Evolutionary conservation across 352 stramenopile genomes (phyloP).

Genomic region (Pythium oligandrum): DNA sequence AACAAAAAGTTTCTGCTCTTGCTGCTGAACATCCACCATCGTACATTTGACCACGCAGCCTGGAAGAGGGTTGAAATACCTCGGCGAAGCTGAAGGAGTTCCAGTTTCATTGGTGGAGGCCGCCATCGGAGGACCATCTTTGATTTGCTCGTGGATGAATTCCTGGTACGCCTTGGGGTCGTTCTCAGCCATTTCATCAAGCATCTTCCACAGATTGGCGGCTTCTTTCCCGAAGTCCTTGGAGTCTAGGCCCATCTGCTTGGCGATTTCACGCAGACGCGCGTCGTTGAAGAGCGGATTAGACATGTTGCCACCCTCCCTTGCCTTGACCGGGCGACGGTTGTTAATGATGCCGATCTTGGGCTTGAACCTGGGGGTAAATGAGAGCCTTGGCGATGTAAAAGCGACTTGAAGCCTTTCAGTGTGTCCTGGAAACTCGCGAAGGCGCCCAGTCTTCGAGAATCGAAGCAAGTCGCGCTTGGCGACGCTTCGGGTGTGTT

Average conservation of each 20-base stretch:
- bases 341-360: conserved; percentile 85
- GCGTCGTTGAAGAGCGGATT: conserved; percentile 46
- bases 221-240: conserved; percentile 65
- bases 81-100: no score
- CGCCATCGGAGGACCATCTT: conserved; percentile 38
- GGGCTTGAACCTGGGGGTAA: no score
- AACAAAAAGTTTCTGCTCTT: conserved; percentile 74
- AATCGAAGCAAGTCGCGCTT: no score
- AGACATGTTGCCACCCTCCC: conserved; percentile 8
- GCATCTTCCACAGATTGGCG: conserved; percentile 62
- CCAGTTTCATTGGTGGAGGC: conserved; percentile 10
- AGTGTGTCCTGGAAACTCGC: no score
- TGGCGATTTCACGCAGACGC: conserved; percentile 73
- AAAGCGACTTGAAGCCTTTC: no score
- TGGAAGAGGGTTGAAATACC: conserved; percentile 57
- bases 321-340: conserved; percentile 28
- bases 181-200: conserved; percentile 64
- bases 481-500: no score
- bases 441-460: no score
- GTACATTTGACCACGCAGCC: conserved; percentile 78
- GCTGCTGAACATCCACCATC: conserved; percentile 53
- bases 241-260: conserved; percentile 74
- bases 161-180: conserved; percentile 68
- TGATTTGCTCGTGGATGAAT: conserved; percentile 82
- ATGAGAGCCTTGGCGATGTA: no score